Base-by-base conservation (phyloP, 2,329 filamentous ascomycete species). In the Gremmenia infestans region DNA sequence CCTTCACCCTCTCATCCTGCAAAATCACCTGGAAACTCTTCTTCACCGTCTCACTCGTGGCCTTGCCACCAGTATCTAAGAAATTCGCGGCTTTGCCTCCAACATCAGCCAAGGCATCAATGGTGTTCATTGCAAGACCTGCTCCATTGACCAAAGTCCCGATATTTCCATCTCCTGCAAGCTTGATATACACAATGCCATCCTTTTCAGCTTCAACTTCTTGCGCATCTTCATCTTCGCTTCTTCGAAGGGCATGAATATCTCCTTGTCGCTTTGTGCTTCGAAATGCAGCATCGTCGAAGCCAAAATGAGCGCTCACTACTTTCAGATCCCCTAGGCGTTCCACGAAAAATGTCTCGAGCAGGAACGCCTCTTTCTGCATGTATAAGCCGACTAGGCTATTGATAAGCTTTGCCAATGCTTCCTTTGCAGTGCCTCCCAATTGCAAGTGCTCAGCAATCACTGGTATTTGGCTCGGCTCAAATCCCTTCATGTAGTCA, bases 141-240 rank as follows among this genome's bases (percentile, higher is more conserved):
- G 92, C 91, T 45, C 91, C 91, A 67, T 96, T 96, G 61, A 96
- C 90, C 60, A 95, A 76, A 0, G 88, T 96, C 39, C 90, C 91
- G 52, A 96, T 86, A 59, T 84, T 84, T 52, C 79, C 82, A 53
- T 75, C 68, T 2, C 78, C 76, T 11, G 64, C 69, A 2, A 81
- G 78, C 65, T 82, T 86, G 60, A 95, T 80, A 70, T 92, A 95
- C 0, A 94, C 88, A 63, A 96, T 91, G 3, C 89, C 89, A 56
- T 85, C 76, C 56, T 80, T 78, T 67, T 87, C 85, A 2, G 82
- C 86, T 62, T 83, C 80, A 3, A 82, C 72, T 64, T 87, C 85
- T 49, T 78, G 76, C 0, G 76, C 70, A 9, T 82, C 78, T 65
- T 85, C 78, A 4, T 72, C 66, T 4, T 74, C 68, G 25, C 72